Evolutionary conservation across 1,139 yeast species (phyloP).

Genomic region (Pichia sp.): DNA sequence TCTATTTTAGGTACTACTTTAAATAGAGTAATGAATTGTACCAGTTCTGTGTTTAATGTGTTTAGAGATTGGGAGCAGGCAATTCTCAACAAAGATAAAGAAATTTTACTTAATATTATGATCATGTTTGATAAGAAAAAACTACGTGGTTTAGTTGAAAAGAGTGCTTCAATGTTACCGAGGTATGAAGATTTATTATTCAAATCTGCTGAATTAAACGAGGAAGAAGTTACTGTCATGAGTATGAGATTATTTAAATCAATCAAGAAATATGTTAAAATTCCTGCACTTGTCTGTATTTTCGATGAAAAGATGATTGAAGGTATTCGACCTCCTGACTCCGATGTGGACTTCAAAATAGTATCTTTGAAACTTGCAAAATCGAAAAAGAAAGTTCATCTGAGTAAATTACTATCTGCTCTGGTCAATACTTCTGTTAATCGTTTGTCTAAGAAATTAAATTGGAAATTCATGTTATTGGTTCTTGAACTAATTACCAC

Average conservation of each 20-base stretch:
- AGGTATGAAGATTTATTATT: conserved; percentile 27
- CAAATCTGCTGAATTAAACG: conserved; percentile 52
- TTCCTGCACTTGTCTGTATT: conserved; percentile 58
- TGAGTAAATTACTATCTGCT: conserved; percentile 36
- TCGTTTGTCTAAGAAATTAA: conserved; percentile 35
- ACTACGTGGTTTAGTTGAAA: conserved; percentile 34
- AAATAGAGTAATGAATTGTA: conserved; percentile 69
- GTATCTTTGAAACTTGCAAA: conserved; percentile 54
- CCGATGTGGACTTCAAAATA: conserved; percentile 46
- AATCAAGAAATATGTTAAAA: conserved; percentile 40
- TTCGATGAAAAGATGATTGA: conserved; percentile 44
- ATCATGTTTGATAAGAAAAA: conserved; percentile 47
- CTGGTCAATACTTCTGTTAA: conserved; percentile 41
- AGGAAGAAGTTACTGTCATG: conserved; percentile 43
- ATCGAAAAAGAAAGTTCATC: conserved; percentile 44
- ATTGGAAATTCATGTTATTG: conserved; percentile 66
- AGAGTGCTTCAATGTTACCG: conserved; percentile 19
- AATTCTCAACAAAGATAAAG: conserved; percentile 46
- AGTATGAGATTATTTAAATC: conserved; percentile 49
- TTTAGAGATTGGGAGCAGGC: conserved; percentile 48
- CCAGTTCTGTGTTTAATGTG: conserved; percentile 45
- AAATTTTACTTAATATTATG: conserved; percentile 64
- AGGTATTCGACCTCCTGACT: conserved; percentile 57
- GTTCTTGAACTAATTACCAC: conserved; percentile 50
- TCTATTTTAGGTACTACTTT: conserved; percentile 62